Evolutionary conservation across 2,329 filamentous ascomycete species (phyloP), one percentile per base, ranked within the genome.

Genomic region (Fusarium neocosmosporiellum): DNA sequence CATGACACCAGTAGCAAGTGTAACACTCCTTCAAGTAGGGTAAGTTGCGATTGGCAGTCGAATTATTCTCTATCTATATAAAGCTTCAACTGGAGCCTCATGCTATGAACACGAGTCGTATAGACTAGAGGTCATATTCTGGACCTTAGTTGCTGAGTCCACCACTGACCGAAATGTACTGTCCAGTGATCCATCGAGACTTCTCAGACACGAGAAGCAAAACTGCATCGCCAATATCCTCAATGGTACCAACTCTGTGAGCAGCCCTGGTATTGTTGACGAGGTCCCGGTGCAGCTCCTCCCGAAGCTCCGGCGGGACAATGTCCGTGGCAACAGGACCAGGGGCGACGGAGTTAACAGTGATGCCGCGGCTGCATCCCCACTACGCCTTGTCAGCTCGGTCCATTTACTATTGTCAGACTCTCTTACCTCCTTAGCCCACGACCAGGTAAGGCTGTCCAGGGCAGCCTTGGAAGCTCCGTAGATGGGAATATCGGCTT

Each of bases 341-440:
- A 0, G 83, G 84, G 1, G 80, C 80, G 9, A 86, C 73, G 5
- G 82, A 80, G 66, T 86, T 86, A 63, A 86, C 80, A 0, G 84
- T 86, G 66, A 86, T 83, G 24, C 83, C 83, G 57, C 77, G 77
- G 50, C 76, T 79, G 2, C 72, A 65, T 5, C 82, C 82, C 29
- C 83, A 75, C 77, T 82, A n/a, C 9, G 18, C 46, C 22, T 27
- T 18, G 22, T 59, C 11, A 59, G 61, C 33, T 31, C n/a, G 1
- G 9, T 20, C 20, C n/a, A 11, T 13, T 58, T 20, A 13, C 14
- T n/a, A 5, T 31, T n/a, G 7, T 5, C 31, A 2, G 36, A 2
- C 1, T 16, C 4, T 22, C 55, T 48, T 75, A 83, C 81, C 77
- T 84, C 81, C 3, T 69, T 69, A 1, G 83, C 80, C 76, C 79